Evolutionary conservation across 202 grass and related monocot genomes (phyloP).

Genomic region (Carex arenaria): DNA sequence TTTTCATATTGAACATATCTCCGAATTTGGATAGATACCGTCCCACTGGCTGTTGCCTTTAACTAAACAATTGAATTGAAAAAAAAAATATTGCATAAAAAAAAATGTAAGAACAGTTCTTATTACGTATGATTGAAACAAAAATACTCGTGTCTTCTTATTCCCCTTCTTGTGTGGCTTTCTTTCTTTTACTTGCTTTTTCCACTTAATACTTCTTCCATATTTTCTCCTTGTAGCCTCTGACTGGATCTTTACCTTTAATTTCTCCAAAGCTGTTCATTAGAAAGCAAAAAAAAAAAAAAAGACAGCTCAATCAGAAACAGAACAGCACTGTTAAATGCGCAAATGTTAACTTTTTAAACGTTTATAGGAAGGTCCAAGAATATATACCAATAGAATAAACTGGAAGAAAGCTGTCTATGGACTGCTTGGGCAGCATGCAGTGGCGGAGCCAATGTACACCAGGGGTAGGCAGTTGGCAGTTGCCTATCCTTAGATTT

Average conservation of each 20-base stretch:
- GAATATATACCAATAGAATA: constrained; percentile 47
- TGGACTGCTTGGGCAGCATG: constrained; percentile 51
- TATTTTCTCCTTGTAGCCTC: constrained; percentile 49
- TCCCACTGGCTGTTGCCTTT: neutral
- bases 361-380: neutral
- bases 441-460: too few relatives aligned
- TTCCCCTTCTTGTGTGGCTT: constrained; percentile 11
- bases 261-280: constrained; percentile 64
- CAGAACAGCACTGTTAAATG: neutral
- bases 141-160: neutral
- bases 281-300: constrained; percentile 9
- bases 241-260: constrained; percentile 53
- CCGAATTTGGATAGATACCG: neutral
- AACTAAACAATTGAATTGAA: neutral
- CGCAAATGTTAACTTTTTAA: too few relatives aligned
- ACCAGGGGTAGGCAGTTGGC: too few relatives aligned
- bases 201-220: constrained; percentile 25
- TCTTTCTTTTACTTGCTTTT: constrained; percentile 50
- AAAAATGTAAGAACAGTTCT: neutral
- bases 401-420: constrained; percentile 51
- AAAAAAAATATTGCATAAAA: neutral
- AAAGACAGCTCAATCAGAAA: neutral
- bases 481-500: too few relatives aligned
- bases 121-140: neutral
- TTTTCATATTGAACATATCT: neutral